These are phyloP conservation scores for Circinella umbellata DNA, from an alignment of 371 early-diverging fungal species.

Conservation along the genomic window DNA sequence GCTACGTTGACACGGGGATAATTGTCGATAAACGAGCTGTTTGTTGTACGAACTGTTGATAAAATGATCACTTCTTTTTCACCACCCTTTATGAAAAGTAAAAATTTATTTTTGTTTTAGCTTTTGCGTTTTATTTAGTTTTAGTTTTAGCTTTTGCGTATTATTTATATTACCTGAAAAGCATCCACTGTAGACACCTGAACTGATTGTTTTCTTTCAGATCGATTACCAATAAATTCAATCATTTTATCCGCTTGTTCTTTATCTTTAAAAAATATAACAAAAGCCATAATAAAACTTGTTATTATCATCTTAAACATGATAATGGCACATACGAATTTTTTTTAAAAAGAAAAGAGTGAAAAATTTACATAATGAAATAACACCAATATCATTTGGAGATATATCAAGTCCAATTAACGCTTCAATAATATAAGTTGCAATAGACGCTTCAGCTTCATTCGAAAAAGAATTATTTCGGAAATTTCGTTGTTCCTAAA, in stretches of 20 bases:
- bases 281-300: neutral
- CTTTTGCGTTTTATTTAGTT: neutral
- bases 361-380: constrained; percentile 64
- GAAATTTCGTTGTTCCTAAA: constrained; percentile 46
- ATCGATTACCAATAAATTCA: constrained; percentile 28
- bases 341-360: too few species aligned
- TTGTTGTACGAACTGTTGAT: constrained; percentile 71
- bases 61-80: constrained; percentile 84
- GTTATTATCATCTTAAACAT: too few species aligned
- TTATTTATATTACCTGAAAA: constrained; percentile 56
- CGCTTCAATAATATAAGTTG: constrained; percentile 45
- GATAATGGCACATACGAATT: neutral
- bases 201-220: constrained; percentile 27
- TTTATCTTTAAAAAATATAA: constrained; percentile 52
- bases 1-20: constrained; percentile 65
- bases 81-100: constrained; percentile 61
- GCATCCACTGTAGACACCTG: constrained; percentile 84
- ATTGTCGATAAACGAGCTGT: constrained; percentile 61
- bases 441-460: constrained; percentile 52
- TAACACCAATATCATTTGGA: constrained; percentile 64
- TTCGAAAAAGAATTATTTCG: constrained; percentile 60
- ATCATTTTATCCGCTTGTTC: constrained; percentile 66
- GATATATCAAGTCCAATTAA: constrained; percentile 47
- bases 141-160: too few species aligned
- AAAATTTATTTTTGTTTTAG: too few species aligned